Conservation (phyloP, 2,329 filamentous ascomycete genomes). For the Fusarium subtropicale region DNA sequence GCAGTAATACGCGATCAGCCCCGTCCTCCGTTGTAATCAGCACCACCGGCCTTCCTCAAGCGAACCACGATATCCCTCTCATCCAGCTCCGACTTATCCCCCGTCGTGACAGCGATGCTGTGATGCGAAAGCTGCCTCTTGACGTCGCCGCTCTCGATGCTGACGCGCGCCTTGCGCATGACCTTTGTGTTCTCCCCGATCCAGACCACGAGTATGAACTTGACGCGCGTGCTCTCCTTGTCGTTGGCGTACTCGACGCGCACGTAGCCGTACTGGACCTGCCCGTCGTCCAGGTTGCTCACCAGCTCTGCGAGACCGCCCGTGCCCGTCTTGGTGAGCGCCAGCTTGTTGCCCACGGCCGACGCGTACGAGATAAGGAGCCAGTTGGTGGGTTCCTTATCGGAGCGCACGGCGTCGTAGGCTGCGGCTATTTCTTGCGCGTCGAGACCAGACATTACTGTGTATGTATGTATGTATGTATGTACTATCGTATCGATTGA, state of each 20-base stretch:
- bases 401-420: slow-evolving; percentile 74
- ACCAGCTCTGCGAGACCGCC: slow-evolving; percentile 71
- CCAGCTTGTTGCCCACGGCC: slow-evolving; percentile 66
- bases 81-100: slow-evolving; percentile 69
- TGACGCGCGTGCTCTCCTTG: slow-evolving; percentile 74
- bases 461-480: neutral
- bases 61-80: slow-evolving; percentile 70
- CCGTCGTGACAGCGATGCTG: slow-evolving; percentile 72
- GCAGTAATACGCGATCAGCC: slow-evolving; percentile 53
- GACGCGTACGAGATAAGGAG: slow-evolving; percentile 72
- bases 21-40: slow-evolving; percentile 76
- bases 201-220: slow-evolving; percentile 76
- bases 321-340: slow-evolving; percentile 66
- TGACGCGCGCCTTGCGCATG: slow-evolving; percentile 77
- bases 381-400: slow-evolving; percentile 75
- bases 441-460: slow-evolving; percentile 64
- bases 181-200: slow-evolving; percentile 73
- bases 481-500: neutral
- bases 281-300: slow-evolving; percentile 64
- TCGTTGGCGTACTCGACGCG: slow-evolving; percentile 78
- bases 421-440: slow-evolving; percentile 70
- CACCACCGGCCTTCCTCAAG: slow-evolving; percentile 74
- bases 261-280: slow-evolving; percentile 75
- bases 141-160: slow-evolving; percentile 74
- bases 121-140: slow-evolving; percentile 73